These are phyloP conservation scores for Chalciporus piperatus DNA, from an alignment of 768 basidiomycete genomes.

Conservation along the genomic window DNA sequence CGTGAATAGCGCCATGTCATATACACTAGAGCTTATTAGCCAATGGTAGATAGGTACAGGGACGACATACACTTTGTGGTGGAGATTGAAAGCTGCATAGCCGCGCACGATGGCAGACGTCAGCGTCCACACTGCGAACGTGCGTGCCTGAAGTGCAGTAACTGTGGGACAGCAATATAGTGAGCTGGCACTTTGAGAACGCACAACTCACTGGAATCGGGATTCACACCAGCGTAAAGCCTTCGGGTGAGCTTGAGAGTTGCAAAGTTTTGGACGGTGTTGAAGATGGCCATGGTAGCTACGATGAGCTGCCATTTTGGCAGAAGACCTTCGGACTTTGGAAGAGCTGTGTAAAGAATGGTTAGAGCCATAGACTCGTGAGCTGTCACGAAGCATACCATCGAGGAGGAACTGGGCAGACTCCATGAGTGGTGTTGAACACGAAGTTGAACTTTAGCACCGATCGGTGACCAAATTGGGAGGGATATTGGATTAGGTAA, in stretches of 20 bases:
- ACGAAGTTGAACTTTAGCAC: conserved; percentile 1
- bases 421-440: conserved; percentile 4
- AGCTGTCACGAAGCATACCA: conserved; percentile 7
- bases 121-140: conserved; percentile 91
- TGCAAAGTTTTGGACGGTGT: conserved; percentile 78
- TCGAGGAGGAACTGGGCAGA: conserved; percentile 22
- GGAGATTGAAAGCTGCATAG: conserved; percentile 89
- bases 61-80: conserved; percentile 66
- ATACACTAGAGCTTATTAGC: conserved; percentile 54
- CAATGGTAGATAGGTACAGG: conserved; percentile 7
- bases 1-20: conserved; percentile 83
- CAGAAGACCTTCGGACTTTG: conserved; percentile 64
- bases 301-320: conserved; percentile 89
- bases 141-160: conserved; percentile 80
- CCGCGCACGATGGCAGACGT: conserved; percentile 78
- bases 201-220: conserved; percentile 35
- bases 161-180: conserved; percentile 45
- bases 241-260: conserved; percentile 75
- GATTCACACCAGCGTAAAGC: conserved; percentile 58
- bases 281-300: conserved; percentile 76
- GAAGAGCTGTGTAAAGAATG: conserved; percentile 46
- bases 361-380: neutral
- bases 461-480: conserved; percentile 16
- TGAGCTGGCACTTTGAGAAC: neutral
- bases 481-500: conserved; percentile 25